Evolutionary conservation across 106 monocot genomes (phyloP), one percentile per base, ranked within the genome.

Genomic region (Phalaenopsis equestris): DNA sequence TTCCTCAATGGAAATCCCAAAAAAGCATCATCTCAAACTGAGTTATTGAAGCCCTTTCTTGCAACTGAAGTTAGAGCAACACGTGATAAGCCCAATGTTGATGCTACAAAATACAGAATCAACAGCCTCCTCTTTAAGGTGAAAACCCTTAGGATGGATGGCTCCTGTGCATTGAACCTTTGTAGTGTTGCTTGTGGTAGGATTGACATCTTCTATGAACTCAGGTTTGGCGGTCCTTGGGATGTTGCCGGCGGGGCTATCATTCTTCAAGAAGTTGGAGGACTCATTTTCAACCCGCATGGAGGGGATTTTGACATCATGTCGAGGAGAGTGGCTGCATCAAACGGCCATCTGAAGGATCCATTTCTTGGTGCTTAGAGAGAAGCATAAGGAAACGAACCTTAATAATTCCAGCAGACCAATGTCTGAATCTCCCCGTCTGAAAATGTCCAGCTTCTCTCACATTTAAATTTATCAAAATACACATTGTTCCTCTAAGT

Each of bases 211-310:
- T 94, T 81, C 73, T 94, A 94, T 79, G 96, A 97, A 81, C 83
- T 92, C 77, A 92, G 89, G 43, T 97, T 94, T 86, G 96, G 96
- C 14, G 96, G 96, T 36, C 94, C 93, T 38, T 97, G 96, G 96
- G 96, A 97, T 84, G 90, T 97, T 47, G 96, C 94, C 0, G 96
- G 81, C 68, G 96, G 94, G 41, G 91, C 85, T 78, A 89, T 94
- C 83, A 94, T 97, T 79, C 83, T 94, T 85, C 85, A 81, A 72
- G 96, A 97, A 88, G 94, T 94, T 64, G 94, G 96, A 17, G 96
- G 90, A 39, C 85, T 88, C 67, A 92, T 97, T 16, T 96, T 96
- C 77, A 94, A 96, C 75, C 94, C 96, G 96, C 94, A 82, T 56
- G 96, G 96, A 41, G 90, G 81, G 38, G 92, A 94, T 48, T 86